Conservation (phyloP, 345 rosid genomes). For the Murraya paniculata region DNA sequence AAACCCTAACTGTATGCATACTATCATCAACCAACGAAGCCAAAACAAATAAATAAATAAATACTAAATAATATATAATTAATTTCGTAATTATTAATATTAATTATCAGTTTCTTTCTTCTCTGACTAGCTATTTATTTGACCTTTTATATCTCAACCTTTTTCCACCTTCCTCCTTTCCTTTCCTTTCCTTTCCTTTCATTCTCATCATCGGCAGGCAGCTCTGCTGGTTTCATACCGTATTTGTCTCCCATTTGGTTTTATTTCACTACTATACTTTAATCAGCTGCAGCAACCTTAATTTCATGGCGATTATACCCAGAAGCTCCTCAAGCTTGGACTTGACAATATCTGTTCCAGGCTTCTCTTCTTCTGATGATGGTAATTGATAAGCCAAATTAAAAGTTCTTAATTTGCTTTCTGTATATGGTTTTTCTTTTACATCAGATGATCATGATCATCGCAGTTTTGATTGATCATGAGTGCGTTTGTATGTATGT, state of each 20-base stretch:
- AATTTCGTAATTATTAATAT: not conserved
- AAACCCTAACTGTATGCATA: slow-evolving; percentile 18
- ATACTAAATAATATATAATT: not conserved
- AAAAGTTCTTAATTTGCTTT: no score
- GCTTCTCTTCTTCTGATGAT: slow-evolving; percentile 53
- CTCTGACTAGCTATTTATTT: slow-evolving; percentile 27
- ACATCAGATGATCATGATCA: not conserved
- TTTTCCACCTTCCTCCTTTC: slow-evolving; percentile 13
- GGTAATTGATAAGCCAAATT: no score
- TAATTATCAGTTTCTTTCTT: not conserved
- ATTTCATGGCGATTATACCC: slow-evolving; percentile 55
- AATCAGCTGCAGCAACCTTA: not conserved
- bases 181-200: slow-evolving; percentile 20
- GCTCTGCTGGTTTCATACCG: slow-evolving; percentile 14
- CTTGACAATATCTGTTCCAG: slow-evolving; percentile 77
- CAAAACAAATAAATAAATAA: not conserved
- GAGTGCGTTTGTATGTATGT: no score
- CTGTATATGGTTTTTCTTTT: no score
- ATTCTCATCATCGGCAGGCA: no score
- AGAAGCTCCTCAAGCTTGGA: slow-evolving; percentile 65
- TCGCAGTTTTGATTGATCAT: not conserved
- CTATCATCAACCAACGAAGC: not conserved
- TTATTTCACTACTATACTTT: slow-evolving; percentile 23
- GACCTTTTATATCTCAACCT: slow-evolving; percentile 25
- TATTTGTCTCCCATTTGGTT: slow-evolving; percentile 12